Conservation (phyloP, 495 filamentous ascomycete genomes). For the Pyronema omphalodes region DNA sequence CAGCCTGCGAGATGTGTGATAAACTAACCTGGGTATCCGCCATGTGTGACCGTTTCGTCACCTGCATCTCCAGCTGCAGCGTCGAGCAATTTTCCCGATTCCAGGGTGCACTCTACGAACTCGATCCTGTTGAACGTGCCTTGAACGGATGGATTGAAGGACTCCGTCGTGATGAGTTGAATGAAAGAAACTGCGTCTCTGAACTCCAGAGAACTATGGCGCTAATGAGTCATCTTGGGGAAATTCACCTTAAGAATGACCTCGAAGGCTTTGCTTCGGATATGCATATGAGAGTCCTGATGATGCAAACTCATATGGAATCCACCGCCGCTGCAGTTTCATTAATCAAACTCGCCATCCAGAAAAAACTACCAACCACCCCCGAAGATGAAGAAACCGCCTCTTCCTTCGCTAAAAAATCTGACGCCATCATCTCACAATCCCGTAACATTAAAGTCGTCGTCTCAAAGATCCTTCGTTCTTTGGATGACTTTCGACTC, state of each 20-base stretch:
- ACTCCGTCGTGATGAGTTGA: conserved; percentile 68
- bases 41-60: conserved; percentile 70
- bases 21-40: conserved; percentile 68
- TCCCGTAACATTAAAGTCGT: conserved; percentile 73
- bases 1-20: conserved; percentile 61
- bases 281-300: conserved; percentile 47
- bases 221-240: conserved; percentile 65
- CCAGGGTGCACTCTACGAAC: conserved; percentile 62
- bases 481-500: conserved; percentile 58
- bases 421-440: conserved; percentile 52
- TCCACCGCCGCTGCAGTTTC: conserved; percentile 50
- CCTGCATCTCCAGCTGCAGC: conserved; percentile 54
- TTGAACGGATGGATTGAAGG: conserved; percentile 78
- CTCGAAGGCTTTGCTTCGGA: conserved; percentile 66
- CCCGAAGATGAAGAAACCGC: conserved; percentile 37
- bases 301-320: conserved; percentile 69
- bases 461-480: conserved; percentile 55
- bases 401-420: conserved; percentile 47
- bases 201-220: conserved; percentile 72
- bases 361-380: conserved; percentile 36
- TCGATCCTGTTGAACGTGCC: conserved; percentile 82
- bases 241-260: conserved; percentile 54
- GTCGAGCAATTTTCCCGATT: conserved; percentile 57
- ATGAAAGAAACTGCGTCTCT: conserved; percentile 56
- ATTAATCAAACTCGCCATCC: conserved; percentile 43